Evolutionary conservation across 2,329 filamentous ascomycete species (phyloP), one percentile per base, ranked within the genome.

Genomic region (Orbilia ellipsospora): DNA sequence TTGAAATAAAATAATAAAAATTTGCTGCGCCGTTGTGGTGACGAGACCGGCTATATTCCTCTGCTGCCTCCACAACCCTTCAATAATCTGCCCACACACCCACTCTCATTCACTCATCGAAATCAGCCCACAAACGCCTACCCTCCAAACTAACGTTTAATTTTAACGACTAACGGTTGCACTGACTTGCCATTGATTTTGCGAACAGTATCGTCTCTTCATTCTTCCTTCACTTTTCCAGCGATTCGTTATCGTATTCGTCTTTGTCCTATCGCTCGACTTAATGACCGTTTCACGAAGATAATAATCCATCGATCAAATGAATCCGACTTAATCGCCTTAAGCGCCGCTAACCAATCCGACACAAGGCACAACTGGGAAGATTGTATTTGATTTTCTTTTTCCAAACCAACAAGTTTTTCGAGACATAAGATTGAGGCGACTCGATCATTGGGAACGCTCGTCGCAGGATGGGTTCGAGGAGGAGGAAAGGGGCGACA

Each of bases 211-310:
- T 45, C 52, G 16, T 52, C 16, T 52, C 48, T 18, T 52, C 5
- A n/a, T 48, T 52, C 48, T 52, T 18, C 48, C 16, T 74, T 66
- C 44, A 12, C 6, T n/a, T 18, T 52, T 40, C 16, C 5, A 40
- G 52, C 54, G 55, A 59, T 15, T 36, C 44, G n/a, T 68, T 52
- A 57, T 48, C 23, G 23, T 23, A 23, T 57, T 18, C 44, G 16
- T 31, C 8, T 26, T 40, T 63, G 28, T 45, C 36, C 23, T 20
- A 36, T 18, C 56, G 13, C 23, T 59, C 57, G 36, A 40, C 63
- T 67, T 74, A 74, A 74, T 74, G 70, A 74, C 52, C 40, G 18
- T 59, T 64, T 68, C 50, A 74, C 63, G 70, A 68, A 52, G 16
- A 57, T 64, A 64, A 68, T 44, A 66, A 16, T 4, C 45, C 50